phyloP scores from a whole-genome alignment of 805 yeast species.

The Wickerhamomyces alni region DNA sequence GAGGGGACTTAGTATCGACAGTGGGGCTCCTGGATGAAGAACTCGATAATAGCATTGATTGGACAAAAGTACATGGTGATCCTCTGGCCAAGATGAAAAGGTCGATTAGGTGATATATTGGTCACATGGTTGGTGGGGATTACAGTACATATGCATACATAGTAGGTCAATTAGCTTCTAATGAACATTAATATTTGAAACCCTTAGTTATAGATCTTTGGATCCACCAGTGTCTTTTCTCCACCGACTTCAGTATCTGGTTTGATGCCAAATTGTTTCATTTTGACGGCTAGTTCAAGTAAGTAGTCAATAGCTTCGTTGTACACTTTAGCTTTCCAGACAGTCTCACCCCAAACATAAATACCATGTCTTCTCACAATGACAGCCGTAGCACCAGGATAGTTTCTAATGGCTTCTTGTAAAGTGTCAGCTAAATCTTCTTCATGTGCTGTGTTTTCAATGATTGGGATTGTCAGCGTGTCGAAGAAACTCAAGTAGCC shows the following conservation, averaged over 20 bases:
- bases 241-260: slow-evolving; percentile 32
- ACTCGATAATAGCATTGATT: slow-evolving; percentile 32
- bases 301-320: slow-evolving; percentile 92
- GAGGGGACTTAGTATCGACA: slow-evolving; percentile 56
- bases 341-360: slow-evolving; percentile 92
- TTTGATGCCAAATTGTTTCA: slow-evolving; percentile 66
- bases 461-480: slow-evolving; percentile 78
- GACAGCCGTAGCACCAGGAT: slow-evolving; percentile 81
- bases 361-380: slow-evolving; percentile 91
- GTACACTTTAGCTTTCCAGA: slow-evolving; percentile 89
- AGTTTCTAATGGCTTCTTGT: slow-evolving; percentile 53
- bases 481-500: slow-evolving; percentile 72
- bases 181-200: background rate
- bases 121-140: background rate
- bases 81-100: slow-evolving; percentile 20
- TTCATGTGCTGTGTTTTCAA: slow-evolving; percentile 86
- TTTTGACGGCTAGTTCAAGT: slow-evolving; percentile 76
- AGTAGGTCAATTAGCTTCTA: background rate
- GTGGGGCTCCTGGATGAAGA: slow-evolving; percentile 47
- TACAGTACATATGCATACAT: background rate
- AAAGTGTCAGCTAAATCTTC: slow-evolving; percentile 71
- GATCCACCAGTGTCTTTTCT: slow-evolving; percentile 23
- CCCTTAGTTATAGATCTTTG: slow-evolving; percentile 19
- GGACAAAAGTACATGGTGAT: slow-evolving; percentile 22
- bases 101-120: slow-evolving; percentile 15